Percentiles rank a stretch among this genome's conserved stretches.
Conservation (phyloP, 352 stramenopile genomes). For the Pythium apleroticum region DNA sequence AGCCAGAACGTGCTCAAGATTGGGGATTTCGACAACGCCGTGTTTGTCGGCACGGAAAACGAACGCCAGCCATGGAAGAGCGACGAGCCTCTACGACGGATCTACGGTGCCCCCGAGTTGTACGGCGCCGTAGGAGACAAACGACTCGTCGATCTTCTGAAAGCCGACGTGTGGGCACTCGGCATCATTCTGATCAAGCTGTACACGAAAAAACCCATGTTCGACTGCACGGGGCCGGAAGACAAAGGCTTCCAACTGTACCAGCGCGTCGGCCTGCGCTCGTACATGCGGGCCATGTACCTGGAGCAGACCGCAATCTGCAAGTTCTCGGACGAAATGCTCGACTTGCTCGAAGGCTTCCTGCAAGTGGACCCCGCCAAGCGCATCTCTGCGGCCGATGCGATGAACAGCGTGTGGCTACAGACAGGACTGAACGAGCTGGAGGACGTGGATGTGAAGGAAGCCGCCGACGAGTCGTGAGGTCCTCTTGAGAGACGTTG, state of each 20-base stretch:
- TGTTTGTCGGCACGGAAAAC: conserved; percentile 62
- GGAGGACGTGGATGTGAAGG: neutral
- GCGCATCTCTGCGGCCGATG: conserved; percentile 48
- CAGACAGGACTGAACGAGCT: conserved; percentile 22
- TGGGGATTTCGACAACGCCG: conserved; percentile 59
- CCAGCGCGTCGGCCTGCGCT: conserved; percentile 40
- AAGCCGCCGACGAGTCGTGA: neutral
- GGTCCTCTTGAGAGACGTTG: neutral
- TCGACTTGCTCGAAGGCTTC: conserved; percentile 84
- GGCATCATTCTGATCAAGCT: conserved; percentile 60
- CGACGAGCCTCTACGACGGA: conserved; percentile 33
- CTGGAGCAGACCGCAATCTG: conserved; percentile 60
- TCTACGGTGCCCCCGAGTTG: conserved; percentile 61
- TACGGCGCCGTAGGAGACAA: conserved; percentile 19
- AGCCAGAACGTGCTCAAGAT: conserved; percentile 60
- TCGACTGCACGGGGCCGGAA: conserved; percentile 39
- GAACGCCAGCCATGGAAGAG: conserved; percentile 26
- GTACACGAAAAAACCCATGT: conserved; percentile 55
- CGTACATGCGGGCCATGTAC: conserved; percentile 63
- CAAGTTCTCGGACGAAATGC: conserved; percentile 50
- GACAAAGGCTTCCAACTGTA: conserved; percentile 65
- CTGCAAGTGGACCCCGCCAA: conserved; percentile 81
- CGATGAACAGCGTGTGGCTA: conserved; percentile 66
- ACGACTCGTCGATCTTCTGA: conserved; percentile 43
- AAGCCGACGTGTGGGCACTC: conserved; percentile 60